phyloP scores from a whole-genome alignment of 2,329 filamentous ascomycete species.

The Didymella exigua region DNA sequence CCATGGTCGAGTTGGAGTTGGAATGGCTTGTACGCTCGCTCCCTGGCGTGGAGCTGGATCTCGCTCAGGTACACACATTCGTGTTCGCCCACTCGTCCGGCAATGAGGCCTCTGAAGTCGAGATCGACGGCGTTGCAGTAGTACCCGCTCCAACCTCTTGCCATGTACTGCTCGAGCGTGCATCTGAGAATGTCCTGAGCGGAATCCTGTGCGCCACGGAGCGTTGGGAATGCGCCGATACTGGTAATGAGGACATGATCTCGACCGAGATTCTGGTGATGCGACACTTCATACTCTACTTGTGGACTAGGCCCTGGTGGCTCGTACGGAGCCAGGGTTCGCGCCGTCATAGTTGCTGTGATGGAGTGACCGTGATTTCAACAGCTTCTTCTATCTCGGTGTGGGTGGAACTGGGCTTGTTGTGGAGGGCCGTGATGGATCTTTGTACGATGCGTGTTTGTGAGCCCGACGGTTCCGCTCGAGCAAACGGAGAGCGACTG shows the following conservation, averaged over 20 bases:
- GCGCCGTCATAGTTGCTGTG: not conserved
- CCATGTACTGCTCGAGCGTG: not conserved
- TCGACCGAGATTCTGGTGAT: not conserved
- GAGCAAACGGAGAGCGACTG: not conserved
- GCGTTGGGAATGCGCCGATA: not conserved
- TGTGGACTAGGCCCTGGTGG: not conserved
- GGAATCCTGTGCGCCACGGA: not conserved
- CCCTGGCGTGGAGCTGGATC: not conserved
- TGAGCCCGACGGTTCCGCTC: not conserved
- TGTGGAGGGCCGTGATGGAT: not conserved
- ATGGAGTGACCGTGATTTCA: not conserved
- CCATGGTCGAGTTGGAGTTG: not conserved
- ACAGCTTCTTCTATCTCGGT: not conserved
- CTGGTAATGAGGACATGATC: not conserved
- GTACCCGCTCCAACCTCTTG: not conserved
- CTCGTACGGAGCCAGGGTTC: not conserved
- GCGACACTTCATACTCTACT: not conserved
- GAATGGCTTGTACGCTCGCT: not conserved
- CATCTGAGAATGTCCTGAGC: not conserved
- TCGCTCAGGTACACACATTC: not conserved
- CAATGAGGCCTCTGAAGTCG: not conserved
- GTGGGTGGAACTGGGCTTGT: not conserved
- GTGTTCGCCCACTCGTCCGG: not conserved
- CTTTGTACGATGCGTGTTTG: not conserved
- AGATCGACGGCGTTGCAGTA: not conserved